Conservation (phyloP, 129 eudicot genomes). For the Rutidosis leptorrhynchoides region DNA sequence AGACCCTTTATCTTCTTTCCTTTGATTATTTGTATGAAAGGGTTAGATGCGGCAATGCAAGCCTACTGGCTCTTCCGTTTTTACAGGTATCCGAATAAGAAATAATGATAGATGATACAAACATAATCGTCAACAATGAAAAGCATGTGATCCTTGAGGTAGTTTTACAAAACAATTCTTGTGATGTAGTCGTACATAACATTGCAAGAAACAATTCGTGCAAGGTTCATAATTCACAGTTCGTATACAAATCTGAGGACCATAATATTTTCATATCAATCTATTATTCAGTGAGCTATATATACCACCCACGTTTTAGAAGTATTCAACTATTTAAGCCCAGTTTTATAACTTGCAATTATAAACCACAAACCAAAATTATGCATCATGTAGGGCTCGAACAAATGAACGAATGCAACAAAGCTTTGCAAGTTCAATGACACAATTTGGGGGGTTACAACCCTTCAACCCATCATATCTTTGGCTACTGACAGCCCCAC, state of each 20-base stretch:
- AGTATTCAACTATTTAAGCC: neutral
- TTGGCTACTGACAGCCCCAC: conserved; percentile 56
- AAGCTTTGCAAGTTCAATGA: conserved; percentile 1
- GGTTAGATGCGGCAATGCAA: no score
- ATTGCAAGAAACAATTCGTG: neutral
- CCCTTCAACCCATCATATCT: conserved; percentile 38
- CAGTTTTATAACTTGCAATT: neutral
- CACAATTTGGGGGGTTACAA: conserved; percentile 6
- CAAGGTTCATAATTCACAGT: conserved; percentile 2
- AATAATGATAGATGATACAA: no score
- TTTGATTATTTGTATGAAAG: no score
- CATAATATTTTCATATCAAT: neutral
- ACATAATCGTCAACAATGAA: no score
- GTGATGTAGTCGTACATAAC: conserved; percentile 13
- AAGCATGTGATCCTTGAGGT: neutral
- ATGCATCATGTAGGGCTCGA: conserved; percentile 1
- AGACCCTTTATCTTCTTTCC: no score
- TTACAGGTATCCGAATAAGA: no score
- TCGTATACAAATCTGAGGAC: neutral
- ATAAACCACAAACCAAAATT: neutral
- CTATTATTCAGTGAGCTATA: neutral
- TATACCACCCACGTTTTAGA: conserved; percentile 1
- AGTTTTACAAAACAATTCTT: neutral
- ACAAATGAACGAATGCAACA: neutral
- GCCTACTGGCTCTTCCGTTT: no score